Evolutionary conservation across 306 rosid species (phyloP), one percentile per base, ranked within the genome.

Genomic region (Cicer pinnatifidum): DNA sequence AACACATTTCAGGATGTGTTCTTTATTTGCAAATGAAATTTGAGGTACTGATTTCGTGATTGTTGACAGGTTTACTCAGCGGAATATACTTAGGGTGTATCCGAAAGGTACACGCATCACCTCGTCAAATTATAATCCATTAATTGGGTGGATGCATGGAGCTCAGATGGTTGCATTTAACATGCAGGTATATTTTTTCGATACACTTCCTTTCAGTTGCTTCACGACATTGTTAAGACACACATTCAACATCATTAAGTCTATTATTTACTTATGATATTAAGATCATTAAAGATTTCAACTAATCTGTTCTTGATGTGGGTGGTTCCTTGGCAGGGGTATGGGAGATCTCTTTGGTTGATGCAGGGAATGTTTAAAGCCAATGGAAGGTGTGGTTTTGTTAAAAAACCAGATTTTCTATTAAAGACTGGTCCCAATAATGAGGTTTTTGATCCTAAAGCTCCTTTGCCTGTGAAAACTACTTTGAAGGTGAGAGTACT

Each of bases 141-240:
- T 92, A 73, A 86, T 91, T 69, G 99, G 97, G 72, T 95, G 99
- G 99, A 85, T 81, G 76, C 97, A 95, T 80, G 99, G 99, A 72
- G 99, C 99, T 69, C 99, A 95, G 79, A 90, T 95, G 99, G 99
- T 95, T 81, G 99, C 99, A 50, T 92, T 95, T 72, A 95, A 95
- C 82, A 95, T 95, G 99, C 99, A 95, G 99, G 99, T 95, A 69
- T 75, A 19, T 53, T 50, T 43, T 58, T 65, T 63, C 65, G 35
- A 28, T 0, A 40, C 57, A 16, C 61, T 39, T 67, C 48, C 48
- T 50, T n/a, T 41, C 46, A n/a, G 67, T 45, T 63, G n/a, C 48
- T 39, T 47, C 47, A 59, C 28, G 51, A 74, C 38, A 60, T 60
- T 75, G 50, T 66, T 61, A 53, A 50, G 37, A 38, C 12, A 19